Conservation (phyloP, 306 rosid species). For the Trifolium fragiferum region DNA sequence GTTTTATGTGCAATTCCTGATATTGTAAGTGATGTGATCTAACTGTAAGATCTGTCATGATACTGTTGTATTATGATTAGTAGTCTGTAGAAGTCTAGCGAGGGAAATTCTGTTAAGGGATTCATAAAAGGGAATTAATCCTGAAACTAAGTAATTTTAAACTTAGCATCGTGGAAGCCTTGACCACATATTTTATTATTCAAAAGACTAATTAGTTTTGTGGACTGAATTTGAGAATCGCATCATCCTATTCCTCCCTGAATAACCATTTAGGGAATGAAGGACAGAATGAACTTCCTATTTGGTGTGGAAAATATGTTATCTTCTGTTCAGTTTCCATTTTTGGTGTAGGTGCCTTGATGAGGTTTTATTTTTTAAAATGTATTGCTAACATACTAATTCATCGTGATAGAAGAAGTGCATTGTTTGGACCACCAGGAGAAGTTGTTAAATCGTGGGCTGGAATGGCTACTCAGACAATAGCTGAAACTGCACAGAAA, state of each 20-base stretch:
- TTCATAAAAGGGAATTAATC: not conserved
- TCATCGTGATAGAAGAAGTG: no score
- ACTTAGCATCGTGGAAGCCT: not conserved
- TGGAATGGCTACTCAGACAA: constrained; percentile 65
- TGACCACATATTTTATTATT: not conserved
- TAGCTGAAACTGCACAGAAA: constrained; percentile 73
- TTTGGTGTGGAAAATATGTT: not conserved
- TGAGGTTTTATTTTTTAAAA: no score
- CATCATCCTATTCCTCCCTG: not conserved
- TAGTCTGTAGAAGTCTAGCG: not conserved
- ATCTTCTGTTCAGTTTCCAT: not conserved
- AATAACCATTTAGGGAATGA: not conserved
- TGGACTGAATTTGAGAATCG: not conserved
- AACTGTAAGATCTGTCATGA: not conserved
- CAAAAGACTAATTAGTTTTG: not conserved
- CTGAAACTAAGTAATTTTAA: not conserved
- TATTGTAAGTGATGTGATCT: not conserved
- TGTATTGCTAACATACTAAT: not conserved
- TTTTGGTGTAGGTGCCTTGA: no score
- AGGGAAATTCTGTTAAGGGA: not conserved
- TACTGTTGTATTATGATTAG: not conserved
- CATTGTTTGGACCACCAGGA: constrained; percentile 25
- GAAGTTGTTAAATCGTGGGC: constrained; percentile 32
- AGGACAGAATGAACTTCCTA: not conserved
- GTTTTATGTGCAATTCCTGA: not conserved